Percentiles rank a stretch among this genome's conserved stretches.
These are phyloP conservation scores for Umbelopsis isabellina DNA, from an alignment of 192 early-diverging fungal species.

Conservation along the genomic window DNA sequence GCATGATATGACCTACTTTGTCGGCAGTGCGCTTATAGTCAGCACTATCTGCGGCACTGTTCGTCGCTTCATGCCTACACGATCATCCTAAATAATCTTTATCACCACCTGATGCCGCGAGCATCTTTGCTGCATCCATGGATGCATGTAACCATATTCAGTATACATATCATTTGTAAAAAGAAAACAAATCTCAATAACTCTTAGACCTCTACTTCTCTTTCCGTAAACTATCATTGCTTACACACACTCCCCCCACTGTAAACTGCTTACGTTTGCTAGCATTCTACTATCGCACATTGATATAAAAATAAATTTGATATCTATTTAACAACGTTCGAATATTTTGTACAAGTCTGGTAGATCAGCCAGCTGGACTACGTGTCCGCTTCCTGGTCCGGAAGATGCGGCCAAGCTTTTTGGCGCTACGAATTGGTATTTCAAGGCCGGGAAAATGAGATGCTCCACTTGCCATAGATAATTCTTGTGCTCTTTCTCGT, in stretches of 20 bases:
- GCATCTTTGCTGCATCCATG: too few relatives aligned
- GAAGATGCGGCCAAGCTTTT: conserved; percentile 37
- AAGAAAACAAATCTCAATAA: too few relatives aligned
- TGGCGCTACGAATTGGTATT: conserved; percentile 71
- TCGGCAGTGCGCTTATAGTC: conserved; percentile 17
- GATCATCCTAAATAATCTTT: background rate
- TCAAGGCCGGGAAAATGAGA: conserved; percentile 82
- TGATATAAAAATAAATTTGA: background rate
- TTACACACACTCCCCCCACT: too few relatives aligned
- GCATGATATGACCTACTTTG: conserved; percentile 24
- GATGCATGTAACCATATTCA: too few relatives aligned
- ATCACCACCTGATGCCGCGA: too few relatives aligned
- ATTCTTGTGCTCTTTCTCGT: conserved; percentile 32
- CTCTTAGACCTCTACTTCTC: too few relatives aligned
- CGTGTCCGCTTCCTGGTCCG: conserved; percentile 41
- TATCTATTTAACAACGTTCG: conserved; percentile 81
- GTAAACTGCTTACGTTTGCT: too few relatives aligned
- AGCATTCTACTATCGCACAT: background rate
- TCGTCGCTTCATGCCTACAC: conserved; percentile 1
- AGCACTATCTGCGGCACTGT: conserved; percentile 15
- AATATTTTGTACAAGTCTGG: conserved; percentile 94
- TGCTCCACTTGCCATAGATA: conserved; percentile 76
- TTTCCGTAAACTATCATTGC: too few relatives aligned
- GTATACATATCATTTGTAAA: too few relatives aligned
- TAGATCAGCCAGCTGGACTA: conserved; percentile 81